A percentile compares a stretch with the other conserved stretches of the same genome.
These are phyloP conservation scores for Sporothrix schenckii DNA, from an alignment of 2,329 filamentous ascomycete genomes.

Conservation along the genomic window DNA sequence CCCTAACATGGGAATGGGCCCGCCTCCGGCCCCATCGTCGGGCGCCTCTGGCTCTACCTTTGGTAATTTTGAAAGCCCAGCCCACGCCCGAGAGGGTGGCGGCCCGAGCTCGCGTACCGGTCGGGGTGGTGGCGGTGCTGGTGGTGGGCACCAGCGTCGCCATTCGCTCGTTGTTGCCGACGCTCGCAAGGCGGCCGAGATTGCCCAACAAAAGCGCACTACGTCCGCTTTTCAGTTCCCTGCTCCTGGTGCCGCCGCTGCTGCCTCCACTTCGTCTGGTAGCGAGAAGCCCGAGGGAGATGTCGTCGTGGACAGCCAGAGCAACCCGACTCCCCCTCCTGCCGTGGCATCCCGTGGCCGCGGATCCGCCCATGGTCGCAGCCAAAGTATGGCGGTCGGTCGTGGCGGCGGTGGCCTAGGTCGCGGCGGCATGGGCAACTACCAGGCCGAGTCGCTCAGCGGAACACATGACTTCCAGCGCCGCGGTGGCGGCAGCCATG, in stretches of 20 bases:
- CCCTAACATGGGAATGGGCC: slow-evolving; percentile 87
- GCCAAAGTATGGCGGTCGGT: slow-evolving; percentile 87
- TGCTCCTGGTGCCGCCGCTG: slow-evolving; percentile 66
- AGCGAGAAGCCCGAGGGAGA: slow-evolving; percentile 57
- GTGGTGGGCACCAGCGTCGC: slow-evolving; percentile 83
- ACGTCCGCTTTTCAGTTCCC: slow-evolving; percentile 95
- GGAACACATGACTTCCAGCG: slow-evolving; percentile 67
- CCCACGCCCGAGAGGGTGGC: slow-evolving; percentile 67
- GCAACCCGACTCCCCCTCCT: slow-evolving; percentile 38
- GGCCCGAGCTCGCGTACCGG: slow-evolving; percentile 54
- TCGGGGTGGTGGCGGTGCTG: slow-evolving; percentile 56
- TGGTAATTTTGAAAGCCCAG: slow-evolving; percentile 71
- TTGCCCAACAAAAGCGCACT: slow-evolving; percentile 95
- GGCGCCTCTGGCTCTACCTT: slow-evolving; percentile 79
- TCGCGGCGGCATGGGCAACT: slow-evolving; percentile 62
- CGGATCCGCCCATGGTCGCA: slow-evolving; percentile 66
- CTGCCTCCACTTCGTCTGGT: slow-evolving; percentile 46
- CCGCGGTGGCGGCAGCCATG: slow-evolving; percentile 79
- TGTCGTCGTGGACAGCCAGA: not conserved
- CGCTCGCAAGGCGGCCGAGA: slow-evolving; percentile 94
- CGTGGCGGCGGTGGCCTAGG: slow-evolving; percentile 67
- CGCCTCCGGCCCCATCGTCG: slow-evolving; percentile 87
- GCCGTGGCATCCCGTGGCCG: slow-evolving; percentile 53
- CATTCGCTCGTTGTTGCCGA: slow-evolving; percentile 94
- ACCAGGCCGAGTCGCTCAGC: slow-evolving; percentile 53